A percentile compares a stretch with the other conserved stretches of the same genome.
These are phyloP conservation scores for Backusella tuberculispora DNA, from an alignment of 192 early-diverging fungal species.

Conservation along the genomic window DNA sequence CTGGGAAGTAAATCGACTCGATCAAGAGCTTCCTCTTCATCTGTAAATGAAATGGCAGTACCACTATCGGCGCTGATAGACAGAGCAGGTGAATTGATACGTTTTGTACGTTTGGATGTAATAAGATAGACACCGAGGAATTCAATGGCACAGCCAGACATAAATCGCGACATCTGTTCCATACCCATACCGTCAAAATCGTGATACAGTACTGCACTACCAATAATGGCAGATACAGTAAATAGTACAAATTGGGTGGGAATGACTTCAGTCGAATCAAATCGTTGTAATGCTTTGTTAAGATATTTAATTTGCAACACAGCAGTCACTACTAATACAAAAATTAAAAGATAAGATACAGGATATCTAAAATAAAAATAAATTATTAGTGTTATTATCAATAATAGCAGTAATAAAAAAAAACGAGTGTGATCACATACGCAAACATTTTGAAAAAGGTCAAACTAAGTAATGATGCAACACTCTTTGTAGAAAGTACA, in stretches of 20 bases:
- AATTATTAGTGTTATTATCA: no score
- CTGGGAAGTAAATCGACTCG: not conserved
- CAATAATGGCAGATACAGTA: slow-evolving; percentile 70
- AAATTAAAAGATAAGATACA: slow-evolving; percentile 64
- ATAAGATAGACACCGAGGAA: slow-evolving; percentile 75
- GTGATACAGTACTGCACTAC: slow-evolving; percentile 67
- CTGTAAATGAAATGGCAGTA: not conserved
- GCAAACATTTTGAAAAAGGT: slow-evolving; percentile 66
- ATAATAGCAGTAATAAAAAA: no score
- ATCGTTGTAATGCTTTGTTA: slow-evolving; percentile 66
- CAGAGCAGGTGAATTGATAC: slow-evolving; percentile 9
- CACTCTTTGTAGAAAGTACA: slow-evolving; percentile 69
- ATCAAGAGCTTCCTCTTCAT: slow-evolving; percentile 15
- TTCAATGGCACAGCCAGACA: slow-evolving; percentile 61
- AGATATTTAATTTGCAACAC: slow-evolving; percentile 68
- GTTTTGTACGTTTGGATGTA: slow-evolving; percentile 54
- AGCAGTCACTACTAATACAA: slow-evolving; percentile 63
- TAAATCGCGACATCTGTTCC: slow-evolving; percentile 49
- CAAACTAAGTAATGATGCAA: slow-evolving; percentile 68
- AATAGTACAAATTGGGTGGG: slow-evolving; percentile 81
- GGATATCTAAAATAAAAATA: slow-evolving; percentile 44
- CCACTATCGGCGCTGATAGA: slow-evolving; percentile 18
- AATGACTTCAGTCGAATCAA: slow-evolving; percentile 74
- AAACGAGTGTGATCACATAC: not conserved
- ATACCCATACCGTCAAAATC: slow-evolving; percentile 63